phyloP scores from a whole-genome alignment of 306 rosid species.

The Fragaria nilgerrensis region DNA sequence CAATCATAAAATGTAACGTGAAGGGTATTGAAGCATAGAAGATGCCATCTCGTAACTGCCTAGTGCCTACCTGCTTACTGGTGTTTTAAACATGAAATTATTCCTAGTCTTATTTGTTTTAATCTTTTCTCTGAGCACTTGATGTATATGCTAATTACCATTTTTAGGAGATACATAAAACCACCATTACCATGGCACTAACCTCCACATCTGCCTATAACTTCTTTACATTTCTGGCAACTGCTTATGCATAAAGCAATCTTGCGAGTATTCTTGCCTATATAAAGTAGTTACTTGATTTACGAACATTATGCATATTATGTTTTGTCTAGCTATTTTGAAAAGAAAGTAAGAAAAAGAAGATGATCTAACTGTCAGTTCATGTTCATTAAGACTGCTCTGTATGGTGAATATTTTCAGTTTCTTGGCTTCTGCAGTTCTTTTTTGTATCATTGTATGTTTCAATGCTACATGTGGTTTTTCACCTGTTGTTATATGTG shows the following conservation, averaged over 20 bases:
- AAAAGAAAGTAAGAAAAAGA: neutral
- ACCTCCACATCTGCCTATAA: neutral
- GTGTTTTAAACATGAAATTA: neutral
- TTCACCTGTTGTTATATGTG: conserved; percentile 21
- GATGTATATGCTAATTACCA: neutral
- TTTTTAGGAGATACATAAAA: neutral
- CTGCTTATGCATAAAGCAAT: neutral
- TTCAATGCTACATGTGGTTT: conserved; percentile 3
- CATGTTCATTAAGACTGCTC: neutral
- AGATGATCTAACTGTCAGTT: neutral
- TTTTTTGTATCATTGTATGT: neutral
- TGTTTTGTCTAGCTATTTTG: neutral
- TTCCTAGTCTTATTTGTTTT: too few relatives aligned
- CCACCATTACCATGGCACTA: neutral
- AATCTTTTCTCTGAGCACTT: too few relatives aligned
- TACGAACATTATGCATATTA: neutral
- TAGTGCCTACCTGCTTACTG: neutral
- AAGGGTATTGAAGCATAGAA: neutral
- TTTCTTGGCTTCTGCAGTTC: conserved; percentile 1
- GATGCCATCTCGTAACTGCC: neutral
- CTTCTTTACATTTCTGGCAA: neutral
- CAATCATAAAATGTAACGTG: neutral
- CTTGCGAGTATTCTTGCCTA: neutral
- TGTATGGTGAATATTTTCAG: neutral
- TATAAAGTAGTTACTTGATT: neutral